These are phyloP conservation scores for Colletotrichum lupini DNA, from an alignment of 2,329 filamentous ascomycete genomes.

Conservation along the genomic window DNA sequence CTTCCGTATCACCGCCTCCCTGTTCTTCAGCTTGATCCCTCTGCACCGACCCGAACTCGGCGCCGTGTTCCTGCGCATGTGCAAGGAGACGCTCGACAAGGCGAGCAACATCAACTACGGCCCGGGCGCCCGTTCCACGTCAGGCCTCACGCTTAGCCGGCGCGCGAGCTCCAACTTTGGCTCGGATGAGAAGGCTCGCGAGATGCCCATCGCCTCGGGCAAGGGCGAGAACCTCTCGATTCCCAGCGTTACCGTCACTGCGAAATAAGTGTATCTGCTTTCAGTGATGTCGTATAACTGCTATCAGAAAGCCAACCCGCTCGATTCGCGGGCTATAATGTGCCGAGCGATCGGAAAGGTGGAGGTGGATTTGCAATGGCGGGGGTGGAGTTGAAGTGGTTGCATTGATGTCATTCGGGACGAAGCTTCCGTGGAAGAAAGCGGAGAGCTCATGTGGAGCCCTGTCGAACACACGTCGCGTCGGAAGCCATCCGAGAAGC, in stretches of 20 bases:
- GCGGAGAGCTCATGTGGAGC: constrained; percentile 14
- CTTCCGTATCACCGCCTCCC: constrained; percentile 43
- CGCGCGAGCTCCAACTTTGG: constrained; percentile 34
- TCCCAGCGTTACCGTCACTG: constrained; percentile 26
- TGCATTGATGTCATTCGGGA: constrained; percentile 18
- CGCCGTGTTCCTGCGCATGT: constrained; percentile 41
- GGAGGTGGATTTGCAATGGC: constrained; percentile 4
- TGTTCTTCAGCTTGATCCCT: constrained; percentile 45
- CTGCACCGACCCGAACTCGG: constrained; percentile 42
- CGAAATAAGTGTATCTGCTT: constrained; percentile 4
- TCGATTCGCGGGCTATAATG: neutral
- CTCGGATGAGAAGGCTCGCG: constrained; percentile 27
- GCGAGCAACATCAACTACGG: constrained; percentile 38
- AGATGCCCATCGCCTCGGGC: constrained; percentile 28
- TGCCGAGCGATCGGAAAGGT: constrained; percentile 12
- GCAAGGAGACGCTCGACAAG: constrained; percentile 42
- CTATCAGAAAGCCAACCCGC: neutral
- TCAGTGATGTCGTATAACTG: neutral
- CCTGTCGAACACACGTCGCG: neutral
- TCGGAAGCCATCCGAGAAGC: neutral
- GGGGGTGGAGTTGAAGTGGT: constrained; percentile 23
- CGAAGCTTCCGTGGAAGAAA: constrained; percentile 3
- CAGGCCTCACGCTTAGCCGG: constrained; percentile 28
- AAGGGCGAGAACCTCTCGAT: constrained; percentile 27
- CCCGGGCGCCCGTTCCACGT: constrained; percentile 30